phyloP scores from a whole-genome alignment of 345 rosid species.

The Pelargonium nanum region DNA sequence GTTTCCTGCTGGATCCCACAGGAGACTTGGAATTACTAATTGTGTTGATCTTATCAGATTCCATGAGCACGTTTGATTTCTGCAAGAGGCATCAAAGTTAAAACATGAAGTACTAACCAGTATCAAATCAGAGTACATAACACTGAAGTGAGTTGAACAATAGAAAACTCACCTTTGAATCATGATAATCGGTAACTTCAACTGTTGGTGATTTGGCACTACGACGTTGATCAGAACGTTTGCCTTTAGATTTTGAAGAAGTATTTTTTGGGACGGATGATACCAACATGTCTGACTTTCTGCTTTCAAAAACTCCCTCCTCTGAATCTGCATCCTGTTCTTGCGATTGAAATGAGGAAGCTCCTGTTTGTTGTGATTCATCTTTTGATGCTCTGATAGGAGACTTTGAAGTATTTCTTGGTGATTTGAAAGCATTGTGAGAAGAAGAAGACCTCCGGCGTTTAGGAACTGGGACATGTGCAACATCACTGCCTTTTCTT shows the following conservation, averaged over 20 bases:
- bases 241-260: conserved; percentile 28
- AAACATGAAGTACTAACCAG: background rate
- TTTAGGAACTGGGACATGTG: conserved; percentile 57
- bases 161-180: conserved; percentile 37
- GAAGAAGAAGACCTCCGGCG: conserved; percentile 59
- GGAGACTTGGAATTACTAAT: conserved; percentile 34
- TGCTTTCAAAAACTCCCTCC: conserved; percentile 15
- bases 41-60: conserved; percentile 25
- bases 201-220: conserved; percentile 33
- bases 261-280: conserved; percentile 25
- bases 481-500: conserved; percentile 39
- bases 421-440: conserved; percentile 44
- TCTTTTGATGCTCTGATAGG: conserved; percentile 24
- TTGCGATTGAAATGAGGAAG: conserved; percentile 6
- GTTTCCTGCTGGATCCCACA: conserved; percentile 50
- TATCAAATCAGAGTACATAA: conserved; percentile 6
- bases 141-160: conserved; percentile 4
- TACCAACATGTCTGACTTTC: conserved; percentile 25
- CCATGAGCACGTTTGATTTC: conserved; percentile 26
- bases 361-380: conserved; percentile 22
- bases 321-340: conserved; percentile 17
- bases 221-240: conserved; percentile 32
- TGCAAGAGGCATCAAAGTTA: conserved; percentile 12
- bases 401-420: conserved; percentile 29
- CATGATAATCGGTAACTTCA: conserved; percentile 37